Evolutionary conservation across 768 basidiomycete genomes (phyloP), one percentile per base, ranked within the genome.

Genomic region (Fibroporia radiculosa): DNA sequence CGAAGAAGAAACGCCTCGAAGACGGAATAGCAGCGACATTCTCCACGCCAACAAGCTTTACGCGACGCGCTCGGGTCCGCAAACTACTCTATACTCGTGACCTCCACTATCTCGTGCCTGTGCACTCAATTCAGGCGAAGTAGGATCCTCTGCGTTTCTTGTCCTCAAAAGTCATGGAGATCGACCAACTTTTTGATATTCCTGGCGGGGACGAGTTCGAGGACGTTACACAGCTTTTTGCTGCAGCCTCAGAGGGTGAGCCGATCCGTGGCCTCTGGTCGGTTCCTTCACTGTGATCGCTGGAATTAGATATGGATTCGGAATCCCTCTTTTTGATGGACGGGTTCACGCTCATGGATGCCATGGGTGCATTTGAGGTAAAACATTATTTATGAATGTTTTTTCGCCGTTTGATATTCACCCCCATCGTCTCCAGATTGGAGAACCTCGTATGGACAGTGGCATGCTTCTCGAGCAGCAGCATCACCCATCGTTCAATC

Each of bases 321-420:
- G 80, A 78, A 11, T 70, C 71, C 28, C 65, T 91, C 47, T 48
- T 92, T 5, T 72, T 89, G 26, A 79, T 78, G 55, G 74, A 80
- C 1, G 77, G 74, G 24, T 84, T 90, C 53, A 75, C 78, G 14
- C 69, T 95, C 37, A 75, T 82, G 49, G 93, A 97, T 49, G 82
- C 90, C n/a, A 95, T 97, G 92, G 86, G 85, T 54, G 87, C 90
- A 12, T 80, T 96, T 44, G 86, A 93, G 76, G 89, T 86, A 58
- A 47, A 70, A 55, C 19, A 18, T 2, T 12, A 35, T 35, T 8
- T 51, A 49, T 49, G 50, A 48, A 35, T 28, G 28, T 28, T 44
- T 29, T n/a, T 42, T 10, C 29, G 18, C 5, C 18, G 18, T 26
- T 18, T 37, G 35, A 47, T 14, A 45, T 42, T 31, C 32, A 26